Base-by-base conservation (phyloP, 78 protist species). In the Dictyostelium brefeldianum region DNA sequence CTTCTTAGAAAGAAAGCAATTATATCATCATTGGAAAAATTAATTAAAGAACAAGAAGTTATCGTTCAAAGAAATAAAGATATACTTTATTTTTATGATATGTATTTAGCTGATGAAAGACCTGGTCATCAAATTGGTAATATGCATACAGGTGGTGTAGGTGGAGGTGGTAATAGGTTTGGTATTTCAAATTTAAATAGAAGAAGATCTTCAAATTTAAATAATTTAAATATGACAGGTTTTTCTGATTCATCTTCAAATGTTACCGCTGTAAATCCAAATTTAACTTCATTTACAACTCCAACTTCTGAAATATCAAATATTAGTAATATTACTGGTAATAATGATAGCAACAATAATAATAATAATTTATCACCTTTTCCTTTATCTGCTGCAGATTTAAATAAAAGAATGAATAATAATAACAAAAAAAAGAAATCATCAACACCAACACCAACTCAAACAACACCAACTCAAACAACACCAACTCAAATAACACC, bases 21-120 rank as follows among this genome's bases (percentile, higher is more conserved):
- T 29, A 75, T 85, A 7, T 62, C 81, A 20, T 85, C 81, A 3
- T 29, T 85, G 0, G 70, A 75, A 20, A 85, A 85, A 75, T 29
- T 48, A n/a, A 85, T 85, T 6, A 78, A 75, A 75, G 92, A 85
- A 47, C 83, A 74, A 53, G 92, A 85, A 36, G 67, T 22, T 47
- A 85, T 78, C 20, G 65, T 85, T 7, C 81, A 75, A 29, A 85
- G 69, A 48, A 85, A 85, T 29, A 85, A 85, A 43, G 92, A 85
- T 43, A 78, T 85, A 20, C 56, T 85, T 20, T 15, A 20, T 5
- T 85, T 85, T n/a, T 85, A 74, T 46, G 48, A 85, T 59, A 25
- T 59, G 54, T 74, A 85, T 62, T 18, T 85, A 29, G 56, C 29
- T 18, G 47, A 54, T 18, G 65, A 70, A 65, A 36, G 59, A 25